Percentiles rank a stretch among this genome's conserved stretches.
Evolutionary conservation across 441 rosid genomes (phyloP).

Genomic region (Erodium trifolium): DNA sequence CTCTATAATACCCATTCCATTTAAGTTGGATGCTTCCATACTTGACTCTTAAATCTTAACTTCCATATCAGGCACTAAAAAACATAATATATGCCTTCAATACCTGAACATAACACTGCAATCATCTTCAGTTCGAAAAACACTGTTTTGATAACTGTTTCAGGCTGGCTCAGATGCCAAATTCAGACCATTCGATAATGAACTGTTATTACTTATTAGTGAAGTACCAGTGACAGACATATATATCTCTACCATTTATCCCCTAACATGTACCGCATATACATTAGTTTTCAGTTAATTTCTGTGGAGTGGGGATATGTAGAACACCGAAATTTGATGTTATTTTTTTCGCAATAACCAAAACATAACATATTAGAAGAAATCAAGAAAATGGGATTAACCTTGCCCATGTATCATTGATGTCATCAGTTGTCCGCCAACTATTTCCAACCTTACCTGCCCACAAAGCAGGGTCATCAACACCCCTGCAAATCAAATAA

Average conservation of each 20-base stretch:
- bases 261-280: background rate
- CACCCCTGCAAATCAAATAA: conserved; percentile 54
- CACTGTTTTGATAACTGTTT: background rate
- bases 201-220: background rate
- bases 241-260: background rate
- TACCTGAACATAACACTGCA: background rate
- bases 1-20: too few species aligned
- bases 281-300: background rate
- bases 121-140: background rate
- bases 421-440: conserved; percentile 96
- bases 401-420: conserved; percentile 96
- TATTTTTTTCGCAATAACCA: background rate
- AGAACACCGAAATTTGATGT: background rate
- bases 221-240: background rate
- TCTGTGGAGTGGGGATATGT: background rate
- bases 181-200: background rate
- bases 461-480: conserved; percentile 90
- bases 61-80: too few species aligned
- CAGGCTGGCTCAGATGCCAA: background rate
- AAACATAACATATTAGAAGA: conserved; percentile 20
- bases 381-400: too few species aligned
- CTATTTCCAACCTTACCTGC: conserved; percentile 88
- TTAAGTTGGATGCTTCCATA: too few species aligned
- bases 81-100: background rate
- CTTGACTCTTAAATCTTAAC: too few species aligned